Evolutionary conservation across 192 early-diverging fungal species (phyloP).

Genomic region (Oehlia diaphana): DNA sequence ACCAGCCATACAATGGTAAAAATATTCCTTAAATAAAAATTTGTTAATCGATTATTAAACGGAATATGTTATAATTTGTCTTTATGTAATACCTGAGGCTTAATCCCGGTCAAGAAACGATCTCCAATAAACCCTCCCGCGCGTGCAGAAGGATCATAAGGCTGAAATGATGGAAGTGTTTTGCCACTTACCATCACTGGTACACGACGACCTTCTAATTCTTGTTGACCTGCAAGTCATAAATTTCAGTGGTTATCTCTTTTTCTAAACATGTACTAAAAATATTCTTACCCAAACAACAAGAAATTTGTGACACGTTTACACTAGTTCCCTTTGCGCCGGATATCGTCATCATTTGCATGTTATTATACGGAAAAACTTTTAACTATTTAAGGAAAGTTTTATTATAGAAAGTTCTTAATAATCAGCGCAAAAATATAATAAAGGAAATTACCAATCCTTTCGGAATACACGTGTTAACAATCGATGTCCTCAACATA

Average conservation of each 20-base stretch:
- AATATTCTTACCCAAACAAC: constrained; percentile 67
- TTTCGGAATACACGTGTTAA: constrained; percentile 74
- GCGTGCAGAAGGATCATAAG: constrained; percentile 86
- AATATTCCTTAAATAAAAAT: constrained; percentile 53
- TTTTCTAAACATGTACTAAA: not conserved
- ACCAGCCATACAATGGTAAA: constrained; percentile 98
- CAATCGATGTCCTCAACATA: constrained; percentile 77
- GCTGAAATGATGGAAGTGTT: constrained; percentile 89
- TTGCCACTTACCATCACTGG: constrained; percentile 98
- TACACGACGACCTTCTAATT: constrained; percentile 96
- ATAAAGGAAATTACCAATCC: constrained; percentile 42
- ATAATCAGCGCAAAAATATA: not conserved
- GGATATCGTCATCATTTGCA: constrained; percentile 98
- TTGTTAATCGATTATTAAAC: not conserved
- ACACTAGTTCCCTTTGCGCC: constrained; percentile 97
- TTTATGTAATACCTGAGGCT: constrained; percentile 73
- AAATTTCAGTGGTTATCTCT: not conserved
- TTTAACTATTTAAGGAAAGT: constrained; percentile 41
- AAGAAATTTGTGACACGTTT: constrained; percentile 97
- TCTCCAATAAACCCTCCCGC: constrained; percentile 97
- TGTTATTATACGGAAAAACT: constrained; percentile 94
- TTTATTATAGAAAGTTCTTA: no score
- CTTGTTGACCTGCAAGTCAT: constrained; percentile 75
- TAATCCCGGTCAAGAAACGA: constrained; percentile 98
- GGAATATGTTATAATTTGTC: constrained; percentile 27